A percentile compares a stretch with the other conserved stretches of the same genome.
phyloP scores from a whole-genome alignment of 805 yeast species.

The Candida coleopterorum region DNA sequence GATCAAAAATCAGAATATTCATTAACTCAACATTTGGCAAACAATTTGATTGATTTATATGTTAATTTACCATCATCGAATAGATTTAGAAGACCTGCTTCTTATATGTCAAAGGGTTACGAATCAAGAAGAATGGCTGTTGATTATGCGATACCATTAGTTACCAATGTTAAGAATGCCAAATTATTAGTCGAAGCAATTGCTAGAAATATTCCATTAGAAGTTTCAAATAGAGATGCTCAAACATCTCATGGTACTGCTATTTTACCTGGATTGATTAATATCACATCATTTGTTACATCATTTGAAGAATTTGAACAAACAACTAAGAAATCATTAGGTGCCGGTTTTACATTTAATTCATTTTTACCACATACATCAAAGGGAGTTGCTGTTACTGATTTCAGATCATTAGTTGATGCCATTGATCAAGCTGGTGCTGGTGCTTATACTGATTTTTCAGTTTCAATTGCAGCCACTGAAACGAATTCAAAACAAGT shows the following conservation, averaged over 20 bases:
- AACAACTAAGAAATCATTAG: slow-evolving; percentile 65
- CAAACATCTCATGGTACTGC: slow-evolving; percentile 86
- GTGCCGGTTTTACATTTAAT: slow-evolving; percentile 85
- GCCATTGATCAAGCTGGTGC: slow-evolving; percentile 56
- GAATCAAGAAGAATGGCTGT: slow-evolving; percentile 99
- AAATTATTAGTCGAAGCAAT: slow-evolving; percentile 93
- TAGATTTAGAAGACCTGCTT: slow-evolving; percentile 98
- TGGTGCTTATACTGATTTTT: slow-evolving; percentile 74
- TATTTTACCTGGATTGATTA: slow-evolving; percentile 81
- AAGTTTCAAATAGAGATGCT: slow-evolving; percentile 73
- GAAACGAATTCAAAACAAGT: slow-evolving; percentile 60
- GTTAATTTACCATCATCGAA: slow-evolving; percentile 95
- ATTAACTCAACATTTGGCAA: slow-evolving; percentile 92
- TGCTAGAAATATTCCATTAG: slow-evolving; percentile 62
- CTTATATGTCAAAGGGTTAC: slow-evolving; percentile 96
- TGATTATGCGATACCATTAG: slow-evolving; percentile 95
- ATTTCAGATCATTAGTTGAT: slow-evolving; percentile 57
- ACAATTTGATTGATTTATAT: slow-evolving; percentile 92
- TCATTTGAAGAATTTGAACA: slow-evolving; percentile 62
- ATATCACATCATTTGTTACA: slow-evolving; percentile 76
- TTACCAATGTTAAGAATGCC: slow-evolving; percentile 96
- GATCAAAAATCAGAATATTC: slow-evolving; percentile 91
- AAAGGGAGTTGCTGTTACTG: slow-evolving; percentile 59
- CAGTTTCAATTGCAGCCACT: slow-evolving; percentile 80
- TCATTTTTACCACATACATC: slow-evolving; percentile 71